phyloP scores from a whole-genome alignment of 106 monocot genomes.

The Platanthera guangdongensis region DNA sequence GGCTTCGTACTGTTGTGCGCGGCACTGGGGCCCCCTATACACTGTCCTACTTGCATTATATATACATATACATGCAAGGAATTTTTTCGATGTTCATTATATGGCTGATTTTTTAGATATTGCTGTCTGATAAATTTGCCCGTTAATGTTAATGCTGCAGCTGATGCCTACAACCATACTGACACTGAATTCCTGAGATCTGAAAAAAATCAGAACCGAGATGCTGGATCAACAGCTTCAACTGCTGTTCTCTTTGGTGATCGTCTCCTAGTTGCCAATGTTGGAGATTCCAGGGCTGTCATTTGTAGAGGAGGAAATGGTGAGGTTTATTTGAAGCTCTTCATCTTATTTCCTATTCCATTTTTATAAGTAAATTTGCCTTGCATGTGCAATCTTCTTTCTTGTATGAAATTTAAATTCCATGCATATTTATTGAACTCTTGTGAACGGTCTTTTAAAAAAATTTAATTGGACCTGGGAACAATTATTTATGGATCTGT shows the following conservation, averaged over 20 bases:
- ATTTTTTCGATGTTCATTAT: not conserved
- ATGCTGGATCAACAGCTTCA: constrained; percentile 48
- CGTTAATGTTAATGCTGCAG: constrained; percentile 16
- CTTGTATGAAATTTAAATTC: constrained; percentile 5
- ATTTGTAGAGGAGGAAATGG: constrained; percentile 43
- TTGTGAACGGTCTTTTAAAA: not conserved
- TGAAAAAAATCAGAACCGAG: constrained; percentile 31
- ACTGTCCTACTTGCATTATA: too few species aligned
- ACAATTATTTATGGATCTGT: not conserved
- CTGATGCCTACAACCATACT: constrained; percentile 38
- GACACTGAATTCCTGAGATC: constrained; percentile 38
- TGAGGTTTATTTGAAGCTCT: constrained; percentile 4
- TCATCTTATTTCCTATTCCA: not conserved
- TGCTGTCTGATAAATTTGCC: not conserved
- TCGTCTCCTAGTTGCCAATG: constrained; percentile 46
- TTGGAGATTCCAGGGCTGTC: constrained; percentile 45
- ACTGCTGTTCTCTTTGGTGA: constrained; percentile 43
- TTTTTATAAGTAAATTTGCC: not conserved
- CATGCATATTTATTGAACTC: not conserved
- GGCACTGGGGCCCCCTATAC: too few species aligned
- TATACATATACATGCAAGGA: too few species aligned
- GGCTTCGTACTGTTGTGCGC: too few species aligned
- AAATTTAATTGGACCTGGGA: not conserved
- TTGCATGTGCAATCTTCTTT: not conserved
- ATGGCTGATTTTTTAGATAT: not conserved